These are phyloP conservation scores for Chernovozyma aurita DNA, from an alignment of 1,139 yeast species.

Conservation along the genomic window DNA sequence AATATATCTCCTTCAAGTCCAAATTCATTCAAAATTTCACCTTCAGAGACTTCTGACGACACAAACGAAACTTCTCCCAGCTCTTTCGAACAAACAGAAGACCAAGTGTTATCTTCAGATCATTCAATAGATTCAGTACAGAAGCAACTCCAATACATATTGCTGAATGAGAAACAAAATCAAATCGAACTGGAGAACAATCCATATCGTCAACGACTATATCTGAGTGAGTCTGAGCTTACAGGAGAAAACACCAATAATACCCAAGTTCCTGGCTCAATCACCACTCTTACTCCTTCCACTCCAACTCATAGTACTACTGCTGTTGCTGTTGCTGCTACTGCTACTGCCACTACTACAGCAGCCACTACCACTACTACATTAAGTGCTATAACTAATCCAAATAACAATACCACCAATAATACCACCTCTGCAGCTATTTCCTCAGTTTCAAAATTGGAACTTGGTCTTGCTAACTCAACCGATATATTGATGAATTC, in stretches of 20 bases:
- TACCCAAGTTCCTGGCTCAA: background rate
- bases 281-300: no score
- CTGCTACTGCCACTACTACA: background rate
- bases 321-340: background rate
- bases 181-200: no score
- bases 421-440: no score
- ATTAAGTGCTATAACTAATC: no score
- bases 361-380: background rate
- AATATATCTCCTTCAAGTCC: constrained; percentile 27
- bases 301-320: no score
- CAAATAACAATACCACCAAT: no score
- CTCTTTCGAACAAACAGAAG: constrained; percentile 16
- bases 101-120: no score
- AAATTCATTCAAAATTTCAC: constrained; percentile 25
- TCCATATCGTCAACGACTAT: no score
- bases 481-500: no score
- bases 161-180: background rate
- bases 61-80: constrained; percentile 35
- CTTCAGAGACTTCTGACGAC: constrained; percentile 19
- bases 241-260: background rate
- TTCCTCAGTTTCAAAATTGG: no score
- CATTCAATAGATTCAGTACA: background rate
- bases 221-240: background rate
- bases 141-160: background rate
- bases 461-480: no score